phyloP scores from a whole-genome alignment of 2,329 filamentous ascomycete species.

The Colletotrichum falcatum region DNA sequence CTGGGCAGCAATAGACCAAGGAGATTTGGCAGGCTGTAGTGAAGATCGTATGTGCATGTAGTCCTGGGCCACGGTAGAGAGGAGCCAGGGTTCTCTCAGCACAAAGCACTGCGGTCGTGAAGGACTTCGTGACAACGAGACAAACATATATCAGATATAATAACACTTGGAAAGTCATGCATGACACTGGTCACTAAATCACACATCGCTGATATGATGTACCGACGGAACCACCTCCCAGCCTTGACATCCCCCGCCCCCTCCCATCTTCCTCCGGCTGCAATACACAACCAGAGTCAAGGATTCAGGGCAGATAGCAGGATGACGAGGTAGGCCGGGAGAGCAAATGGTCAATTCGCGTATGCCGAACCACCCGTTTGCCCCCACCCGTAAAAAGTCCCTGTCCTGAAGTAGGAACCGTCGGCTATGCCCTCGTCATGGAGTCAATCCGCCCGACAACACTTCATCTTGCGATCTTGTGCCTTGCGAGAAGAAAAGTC shows the following conservation, averaged over 20 bases:
- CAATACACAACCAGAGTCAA: constrained; percentile 38
- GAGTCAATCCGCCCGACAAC: constrained; percentile 29
- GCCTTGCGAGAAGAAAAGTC: constrained; percentile 28
- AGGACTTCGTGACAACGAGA: background rate
- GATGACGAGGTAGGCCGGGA: constrained; percentile 49
- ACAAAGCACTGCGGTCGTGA: background rate
- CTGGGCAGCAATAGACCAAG: too few species aligned
- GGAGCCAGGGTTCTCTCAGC: background rate
- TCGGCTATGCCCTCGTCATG: constrained; percentile 43
- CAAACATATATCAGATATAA: too few species aligned
- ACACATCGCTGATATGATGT: constrained; percentile 50
- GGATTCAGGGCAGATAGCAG: constrained; percentile 52
- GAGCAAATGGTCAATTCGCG: constrained; percentile 59
- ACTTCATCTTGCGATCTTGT: constrained; percentile 43
- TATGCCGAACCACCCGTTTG: constrained; percentile 49
- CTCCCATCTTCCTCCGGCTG: constrained; percentile 37
- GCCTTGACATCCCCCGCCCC: constrained; percentile 48
- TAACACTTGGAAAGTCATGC: background rate
- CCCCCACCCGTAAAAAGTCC: constrained; percentile 46
- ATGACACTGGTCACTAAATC: background rate
- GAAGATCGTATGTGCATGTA: background rate
- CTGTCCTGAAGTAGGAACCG: constrained; percentile 46
- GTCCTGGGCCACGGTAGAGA: background rate
- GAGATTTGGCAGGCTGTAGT: too few species aligned
- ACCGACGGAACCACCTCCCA: constrained; percentile 56